Evolutionary conservation across 176 grass and related monocot species (phyloP).

Genomic region (Carex parvula): DNA sequence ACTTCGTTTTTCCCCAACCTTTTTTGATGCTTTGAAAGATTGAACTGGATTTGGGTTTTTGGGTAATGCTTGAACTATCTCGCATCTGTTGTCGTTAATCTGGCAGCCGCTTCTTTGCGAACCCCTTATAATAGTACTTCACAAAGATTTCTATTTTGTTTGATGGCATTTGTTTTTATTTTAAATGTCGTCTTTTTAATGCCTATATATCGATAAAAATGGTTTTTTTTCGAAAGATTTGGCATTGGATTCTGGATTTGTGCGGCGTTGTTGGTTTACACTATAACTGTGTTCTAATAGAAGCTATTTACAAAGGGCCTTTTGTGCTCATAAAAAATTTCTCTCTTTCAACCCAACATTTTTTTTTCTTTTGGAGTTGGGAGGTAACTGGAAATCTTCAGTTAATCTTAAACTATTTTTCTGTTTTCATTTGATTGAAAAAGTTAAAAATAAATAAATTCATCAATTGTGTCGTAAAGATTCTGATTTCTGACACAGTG

Average conservation of each 20-base stretch:
- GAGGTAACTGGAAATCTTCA: neutral
- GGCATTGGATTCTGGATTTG: neutral
- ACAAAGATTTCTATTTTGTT: neutral
- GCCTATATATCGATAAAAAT: neutral
- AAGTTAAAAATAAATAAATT: neutral
- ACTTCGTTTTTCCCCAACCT: neutral
- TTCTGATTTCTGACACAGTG: constrained; percentile 19
- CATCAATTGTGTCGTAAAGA: constrained; percentile 5
- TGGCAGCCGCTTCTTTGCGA: neutral
- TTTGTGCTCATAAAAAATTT: constrained; percentile 1
- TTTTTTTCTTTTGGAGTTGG: neutral
- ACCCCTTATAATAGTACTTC: neutral
- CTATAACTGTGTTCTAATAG: constrained; percentile 6
- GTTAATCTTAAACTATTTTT: neutral
- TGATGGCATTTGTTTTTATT: neutral
- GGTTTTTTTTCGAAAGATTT: neutral
- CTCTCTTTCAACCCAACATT: constrained; percentile 1
- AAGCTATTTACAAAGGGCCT: constrained; percentile 22
- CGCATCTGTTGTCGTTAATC: neutral
- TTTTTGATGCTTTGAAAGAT: neutral
- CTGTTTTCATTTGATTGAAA: neutral
- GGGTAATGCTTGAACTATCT: constrained; percentile 7
- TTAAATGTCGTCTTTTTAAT: neutral
- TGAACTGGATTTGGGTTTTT: neutral
- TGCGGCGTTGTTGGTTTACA: neutral